Base-by-base conservation (phyloP, 1,284 basidiomycete species). In the Cryptococcus hybrid region DNA sequence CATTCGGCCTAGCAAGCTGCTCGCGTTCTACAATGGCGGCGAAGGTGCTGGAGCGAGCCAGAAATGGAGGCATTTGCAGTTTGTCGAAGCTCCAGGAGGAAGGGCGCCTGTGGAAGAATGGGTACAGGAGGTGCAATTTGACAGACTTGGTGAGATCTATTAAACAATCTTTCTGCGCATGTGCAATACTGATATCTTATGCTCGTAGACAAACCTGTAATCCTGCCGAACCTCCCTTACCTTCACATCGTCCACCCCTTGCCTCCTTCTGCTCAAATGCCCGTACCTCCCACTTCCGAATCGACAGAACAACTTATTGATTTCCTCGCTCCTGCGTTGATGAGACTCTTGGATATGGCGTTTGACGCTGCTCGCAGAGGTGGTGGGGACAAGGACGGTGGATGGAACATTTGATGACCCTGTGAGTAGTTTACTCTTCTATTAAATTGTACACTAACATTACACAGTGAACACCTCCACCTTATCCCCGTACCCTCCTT, bases 1-100 rank as follows among this genome's bases (percentile, higher is more conserved):
- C 3, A 83, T 83, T 7, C 81, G 79, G 51, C 66, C 70, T 2
- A 53, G 64, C 18, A 81, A 78, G 39, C 80, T 87, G 58, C 84
- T 93, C 57, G 88, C 88, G 0, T 93, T 93, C 78, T 94, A 91
- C 76, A 94, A 94, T 62, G 89, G 89, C 65, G 90, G 90, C 4
- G 81, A 84, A 49, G 81, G 84, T 48, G 91, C 89, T 58, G 92
- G 91, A 39, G 90, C 92, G 7, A 91, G 89, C 73, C 91, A 94
- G 77, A 80, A 83, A 1, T 91, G 92, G 78, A 90, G 93, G 66
- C 91, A 94, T 72, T 69, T 93, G 18, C 91, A 94, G 74, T 87
- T 92, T 60, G 77, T 93, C 36, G 86, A 88, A 15, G 73, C 86
- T 18, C 56, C 54, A 44, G 78, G 79, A 18, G 82, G 83, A 47